Percentiles rank a stretch among this genome's conserved stretches.
Evolutionary conservation across 2,329 filamentous ascomycete species (phyloP).

Genomic region (Endocalyx cinctus): DNA sequence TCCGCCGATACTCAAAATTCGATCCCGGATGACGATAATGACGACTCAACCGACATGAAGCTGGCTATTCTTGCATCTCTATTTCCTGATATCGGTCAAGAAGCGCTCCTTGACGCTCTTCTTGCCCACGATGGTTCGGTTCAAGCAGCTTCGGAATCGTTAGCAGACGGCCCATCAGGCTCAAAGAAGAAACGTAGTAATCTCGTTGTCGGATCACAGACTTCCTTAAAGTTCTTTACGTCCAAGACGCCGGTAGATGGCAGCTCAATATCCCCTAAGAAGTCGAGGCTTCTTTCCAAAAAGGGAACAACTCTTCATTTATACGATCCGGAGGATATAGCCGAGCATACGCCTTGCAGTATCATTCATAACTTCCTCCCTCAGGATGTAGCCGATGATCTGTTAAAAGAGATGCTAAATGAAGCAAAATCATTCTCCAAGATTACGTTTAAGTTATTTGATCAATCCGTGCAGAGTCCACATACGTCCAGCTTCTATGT

Average conservation of each 20-base stretch:
- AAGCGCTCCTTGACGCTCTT: conserved; percentile 71
- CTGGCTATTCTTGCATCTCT: conserved; percentile 79
- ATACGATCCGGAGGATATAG: conserved; percentile 76
- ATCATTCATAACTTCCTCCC: conserved; percentile 90
- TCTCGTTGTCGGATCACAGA: conserved; percentile 51
- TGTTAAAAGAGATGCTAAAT: conserved; percentile 70
- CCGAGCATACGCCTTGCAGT: conserved; percentile 80
- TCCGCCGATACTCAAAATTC: conserved; percentile 16
- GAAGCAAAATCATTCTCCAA: conserved; percentile 69
- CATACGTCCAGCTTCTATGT: conserved; percentile 85
- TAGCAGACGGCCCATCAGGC: conserved; percentile 33
- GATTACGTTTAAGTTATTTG: conserved; percentile 79
- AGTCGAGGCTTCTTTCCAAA: conserved; percentile 54
- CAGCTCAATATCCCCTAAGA: conserved; percentile 29
- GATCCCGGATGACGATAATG: conserved; percentile 16
- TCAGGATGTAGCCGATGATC: conserved; percentile 61
- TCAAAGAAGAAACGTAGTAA: conserved; percentile 28
- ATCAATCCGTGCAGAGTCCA: conserved; percentile 77
- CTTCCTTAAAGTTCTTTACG: conserved; percentile 55
- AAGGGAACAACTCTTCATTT: conserved; percentile 82
- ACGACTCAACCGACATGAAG: conserved; percentile 83
- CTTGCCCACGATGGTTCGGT: conserved; percentile 76
- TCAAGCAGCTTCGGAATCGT: conserved; percentile 52
- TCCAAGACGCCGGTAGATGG: conserved; percentile 11
- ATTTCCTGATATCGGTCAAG: conserved; percentile 58